phyloP scores from a whole-genome alignment of 768 basidiomycete genomes.

The Lentinula sp. region DNA sequence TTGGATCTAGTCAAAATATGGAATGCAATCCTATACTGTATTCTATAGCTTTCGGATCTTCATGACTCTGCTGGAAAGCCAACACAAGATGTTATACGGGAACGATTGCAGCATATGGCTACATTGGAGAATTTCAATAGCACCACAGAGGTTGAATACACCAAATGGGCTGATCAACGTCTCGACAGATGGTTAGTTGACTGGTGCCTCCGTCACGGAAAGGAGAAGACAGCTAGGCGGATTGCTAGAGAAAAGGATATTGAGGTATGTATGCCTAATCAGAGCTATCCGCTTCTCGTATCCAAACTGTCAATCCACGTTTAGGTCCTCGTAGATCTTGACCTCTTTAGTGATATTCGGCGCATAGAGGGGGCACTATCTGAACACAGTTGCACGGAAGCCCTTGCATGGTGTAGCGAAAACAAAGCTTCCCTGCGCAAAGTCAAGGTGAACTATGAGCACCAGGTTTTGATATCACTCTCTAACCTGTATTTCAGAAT shows the following conservation, averaged over 20 bases:
- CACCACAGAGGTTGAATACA: conserved; percentile 50
- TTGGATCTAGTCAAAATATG: not conserved
- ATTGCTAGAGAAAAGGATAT: conserved; percentile 75
- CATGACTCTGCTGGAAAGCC: conserved; percentile 45
- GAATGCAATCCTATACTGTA: not conserved
- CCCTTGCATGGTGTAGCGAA: conserved; percentile 93
- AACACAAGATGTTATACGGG: conserved; percentile 68
- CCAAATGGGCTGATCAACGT: conserved; percentile 72
- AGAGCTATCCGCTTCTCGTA: not conserved
- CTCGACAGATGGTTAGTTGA: conserved; percentile 91
- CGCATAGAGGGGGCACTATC: conserved; percentile 80
- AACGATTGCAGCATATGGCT: conserved; percentile 69
- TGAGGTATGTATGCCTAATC: conserved; percentile 46
- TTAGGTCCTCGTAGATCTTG: conserved; percentile 84
- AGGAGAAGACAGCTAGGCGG: conserved; percentile 66
- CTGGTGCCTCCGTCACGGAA: conserved; percentile 80
- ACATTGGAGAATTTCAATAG: conserved; percentile 51
- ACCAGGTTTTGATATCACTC: not conserved
- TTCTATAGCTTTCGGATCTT: conserved; percentile 37
- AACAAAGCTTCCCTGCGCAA: conserved; percentile 91
- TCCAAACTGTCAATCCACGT: conserved; percentile 10
- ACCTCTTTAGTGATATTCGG: conserved; percentile 84
- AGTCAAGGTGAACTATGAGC: conserved; percentile 53
- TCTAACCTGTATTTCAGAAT: conserved; percentile 44
- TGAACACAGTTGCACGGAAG: conserved; percentile 77